phyloP scores from a whole-genome alignment of 495 filamentous ascomycete genomes.

The Neurospora cerealis region DNA sequence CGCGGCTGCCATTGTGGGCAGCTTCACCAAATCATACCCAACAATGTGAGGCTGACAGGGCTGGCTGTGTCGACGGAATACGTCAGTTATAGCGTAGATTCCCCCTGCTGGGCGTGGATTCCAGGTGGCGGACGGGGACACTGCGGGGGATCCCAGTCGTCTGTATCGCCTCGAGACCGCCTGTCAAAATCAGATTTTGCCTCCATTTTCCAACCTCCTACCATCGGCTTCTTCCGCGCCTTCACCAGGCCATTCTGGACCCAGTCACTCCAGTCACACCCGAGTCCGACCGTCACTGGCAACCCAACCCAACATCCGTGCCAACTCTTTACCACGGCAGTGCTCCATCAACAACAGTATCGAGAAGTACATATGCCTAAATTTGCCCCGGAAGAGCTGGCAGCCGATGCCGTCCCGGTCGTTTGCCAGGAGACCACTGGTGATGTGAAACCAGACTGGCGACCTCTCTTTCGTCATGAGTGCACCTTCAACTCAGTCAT shows the following conservation, averaged over 20 bases:
- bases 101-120: not conserved
- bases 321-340: not conserved
- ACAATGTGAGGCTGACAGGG: not conserved
- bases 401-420: constrained; percentile 19
- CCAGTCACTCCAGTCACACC: not conserved
- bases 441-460: constrained; percentile 29
- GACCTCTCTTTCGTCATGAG: constrained; percentile 36
- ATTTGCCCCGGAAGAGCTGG: constrained; percentile 22
- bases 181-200: not conserved
- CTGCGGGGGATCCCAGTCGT: not conserved
- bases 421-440: constrained; percentile 10
- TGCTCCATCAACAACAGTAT: not conserved
- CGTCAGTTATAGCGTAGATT: not conserved
- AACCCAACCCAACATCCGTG: not conserved
- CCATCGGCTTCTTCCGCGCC: not conserved
- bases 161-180: not conserved
- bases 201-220: not conserved
- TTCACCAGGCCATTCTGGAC: not conserved
- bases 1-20: not conserved
- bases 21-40: not conserved
- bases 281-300: not conserved
- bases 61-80: not conserved
- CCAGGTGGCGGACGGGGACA: not conserved
- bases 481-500: constrained; percentile 49
- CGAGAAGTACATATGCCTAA: not conserved